Conservation (phyloP, 805 yeast species). For the Wickerhamiella sorbophila region DNA sequence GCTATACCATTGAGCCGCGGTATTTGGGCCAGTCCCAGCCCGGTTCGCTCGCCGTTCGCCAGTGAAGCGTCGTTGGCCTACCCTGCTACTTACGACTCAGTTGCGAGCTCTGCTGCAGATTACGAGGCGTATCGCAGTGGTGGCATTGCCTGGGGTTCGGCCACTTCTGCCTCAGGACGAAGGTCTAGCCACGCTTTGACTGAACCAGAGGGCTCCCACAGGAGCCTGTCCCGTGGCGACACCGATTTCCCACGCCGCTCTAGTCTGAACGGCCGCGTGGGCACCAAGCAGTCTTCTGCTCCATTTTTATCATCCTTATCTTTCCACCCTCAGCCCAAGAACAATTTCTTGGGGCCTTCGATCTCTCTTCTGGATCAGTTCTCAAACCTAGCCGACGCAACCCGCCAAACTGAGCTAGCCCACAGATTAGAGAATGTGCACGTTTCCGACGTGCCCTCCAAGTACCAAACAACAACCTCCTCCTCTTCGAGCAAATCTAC, state of each 20-base stretch:
- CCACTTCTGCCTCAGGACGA: slow-evolving; percentile 1
- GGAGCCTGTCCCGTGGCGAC: background rate
- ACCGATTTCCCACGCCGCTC: slow-evolving; percentile 8
- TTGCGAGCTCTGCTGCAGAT: slow-evolving; percentile 7
- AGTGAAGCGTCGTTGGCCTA: background rate
- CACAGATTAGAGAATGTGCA: background rate
- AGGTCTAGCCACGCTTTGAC: slow-evolving; percentile 1
- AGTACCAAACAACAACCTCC: background rate
- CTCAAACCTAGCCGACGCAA: slow-evolving; percentile 18
- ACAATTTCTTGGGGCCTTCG: slow-evolving; percentile 15
- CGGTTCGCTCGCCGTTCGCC: background rate
- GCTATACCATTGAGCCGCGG: slow-evolving; percentile 1
- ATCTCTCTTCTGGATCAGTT: slow-evolving; percentile 18
- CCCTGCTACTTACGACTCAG: background rate
- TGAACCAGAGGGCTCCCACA: slow-evolving; percentile 2
- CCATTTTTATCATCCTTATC: slow-evolving; percentile 12
- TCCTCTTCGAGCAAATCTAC: background rate
- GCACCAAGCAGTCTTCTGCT: background rate
- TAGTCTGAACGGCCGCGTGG: slow-evolving; percentile 3
- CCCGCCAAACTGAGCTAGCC: slow-evolving; percentile 13
- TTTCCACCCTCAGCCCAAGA: background rate
- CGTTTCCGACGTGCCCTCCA: background rate
- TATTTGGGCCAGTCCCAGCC: slow-evolving; percentile 1
- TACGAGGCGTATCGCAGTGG: slow-evolving; percentile 16
- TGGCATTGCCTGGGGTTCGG: slow-evolving; percentile 20